Evolutionary conservation across 2,329 filamentous ascomycete genomes (phyloP).

Genomic region (Calonectria hongkongensis): DNA sequence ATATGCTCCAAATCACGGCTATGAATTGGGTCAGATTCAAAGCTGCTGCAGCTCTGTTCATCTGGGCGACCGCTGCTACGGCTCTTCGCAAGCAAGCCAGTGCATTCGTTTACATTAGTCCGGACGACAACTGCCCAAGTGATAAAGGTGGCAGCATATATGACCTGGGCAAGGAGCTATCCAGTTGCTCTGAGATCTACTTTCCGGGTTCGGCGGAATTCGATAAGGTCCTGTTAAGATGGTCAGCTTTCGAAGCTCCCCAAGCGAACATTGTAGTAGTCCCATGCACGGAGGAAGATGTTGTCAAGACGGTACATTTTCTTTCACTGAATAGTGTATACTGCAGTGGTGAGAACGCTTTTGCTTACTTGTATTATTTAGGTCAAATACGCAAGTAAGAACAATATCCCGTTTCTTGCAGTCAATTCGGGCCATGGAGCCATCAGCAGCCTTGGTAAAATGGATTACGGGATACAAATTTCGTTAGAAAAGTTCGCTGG

Average conservation of each 20-base stretch:
- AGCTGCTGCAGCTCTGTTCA: background rate
- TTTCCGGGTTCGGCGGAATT: conserved; percentile 65
- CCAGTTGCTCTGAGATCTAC: conserved; percentile 63
- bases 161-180: conserved; percentile 59
- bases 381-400: conserved; percentile 66
- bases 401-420: conserved; percentile 70
- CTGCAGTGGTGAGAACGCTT: background rate
- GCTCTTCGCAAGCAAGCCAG: conserved; percentile 14
- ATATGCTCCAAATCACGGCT: too few species aligned
- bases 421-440: conserved; percentile 72
- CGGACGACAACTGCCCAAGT: conserved; percentile 42
- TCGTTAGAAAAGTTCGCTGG: conserved; percentile 65
- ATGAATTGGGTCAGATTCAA: background rate
- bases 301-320: conserved; percentile 65
- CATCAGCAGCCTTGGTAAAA: conserved; percentile 67
- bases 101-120: conserved; percentile 39
- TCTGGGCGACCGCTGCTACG: background rate
- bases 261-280: conserved; percentile 67
- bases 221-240: conserved; percentile 61
- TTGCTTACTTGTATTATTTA: conserved; percentile 12
- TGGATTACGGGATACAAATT: conserved; percentile 71
- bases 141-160: conserved; percentile 39
- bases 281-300: conserved; percentile 68
- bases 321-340: background rate
- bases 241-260: conserved; percentile 67